Base-by-base conservation (phyloP, 495 filamentous ascomycete genomes). In the Aspergillus heteromorphus region DNA sequence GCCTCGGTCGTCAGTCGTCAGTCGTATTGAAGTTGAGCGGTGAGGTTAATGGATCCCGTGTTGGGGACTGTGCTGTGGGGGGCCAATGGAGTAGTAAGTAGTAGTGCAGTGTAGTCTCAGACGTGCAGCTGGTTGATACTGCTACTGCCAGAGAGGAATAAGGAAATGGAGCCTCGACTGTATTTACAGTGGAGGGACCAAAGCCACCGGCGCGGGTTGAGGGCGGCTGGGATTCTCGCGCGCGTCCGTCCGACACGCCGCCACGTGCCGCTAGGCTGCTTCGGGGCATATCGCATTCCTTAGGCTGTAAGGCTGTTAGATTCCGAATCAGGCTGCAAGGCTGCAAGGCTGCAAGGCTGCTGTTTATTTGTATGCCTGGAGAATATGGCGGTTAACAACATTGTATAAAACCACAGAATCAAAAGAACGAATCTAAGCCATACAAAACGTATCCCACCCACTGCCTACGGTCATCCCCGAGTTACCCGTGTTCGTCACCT, bases 371-470 rank as follows among this genome's bases (percentile, higher is more conserved):
- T 40, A 42, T 38, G n/a, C 31, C n/a, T 13, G 17, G 9, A 17
- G n/a, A 49, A 63, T 36, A 45, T 60, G 57, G 17, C 49, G 56
- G 38, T n/a, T n/a, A n/a, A n/a, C n/a, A n/a, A n/a, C n/a, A n/a
- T n/a, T n/a, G n/a, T n/a, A n/a, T n/a, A n/a, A 27, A 3, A 27
- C 25, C 13, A 23, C 11, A 45, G 9, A 16, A 27, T 19, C 18
- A 14, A 9, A 13, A 13, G 6, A 27, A 9, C 23, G 34, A 43
- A 36, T 19, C n/a, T 16, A 56, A 69, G 23, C 23, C 77, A 38
- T 60, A 80, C 76, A 59, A 79, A 79, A 79, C 3, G 71, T 77
- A 51, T 73, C 1, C 74, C 73, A 17, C 73, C 64, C 3, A 79
- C 75, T 41, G 60, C 70, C 57, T 77, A 81, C 11, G 75, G 76